Evolutionary conservation across 1,284 basidiomycete genomes (phyloP), one percentile per base, ranked within the genome.

Genomic region (Cutaneotrichosporon daszewskae): DNA sequence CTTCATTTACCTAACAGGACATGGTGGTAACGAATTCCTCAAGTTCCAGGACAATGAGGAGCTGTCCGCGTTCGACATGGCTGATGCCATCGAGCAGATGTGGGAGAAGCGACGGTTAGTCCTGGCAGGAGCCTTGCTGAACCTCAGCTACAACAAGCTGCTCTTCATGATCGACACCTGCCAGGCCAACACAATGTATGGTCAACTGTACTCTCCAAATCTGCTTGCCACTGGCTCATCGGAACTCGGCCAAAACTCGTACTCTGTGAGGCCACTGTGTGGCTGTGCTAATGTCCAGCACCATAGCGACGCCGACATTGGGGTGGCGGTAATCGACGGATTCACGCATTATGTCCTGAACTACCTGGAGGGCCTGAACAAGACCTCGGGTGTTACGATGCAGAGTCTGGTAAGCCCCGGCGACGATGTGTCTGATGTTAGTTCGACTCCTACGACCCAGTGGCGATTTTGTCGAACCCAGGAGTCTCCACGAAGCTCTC

Each of bases 31-130:
- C 59, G 94, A 96, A 69, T 99, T 98, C 66, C 79, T 98, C 57
- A 98, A 98, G 71, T 98, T 99, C 67, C 94, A 98, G 66, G 94
- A 99, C 68, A 89, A 89, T 64, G 94, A 98, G 68, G 95, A 99
- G 66, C 89, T 98, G 55, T 89, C 85, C 41, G 90, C 94, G 0
- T 89, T 88, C 47, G 94, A 98, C 65, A 79, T 95, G 27, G 92
- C 94, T 0, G 94, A 98, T 66, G 92, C 94, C 0, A 85, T 98
- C 49, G 90, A 91, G 67, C 91, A 96, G 69, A 98, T 98, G 94
- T 91, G 85, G 78, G 85, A 92, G 66, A 96, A 97, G 76, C 84
- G 86, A 62, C 75, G 90, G 88, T 86, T 49, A 34, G 78, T 60
- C 5, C 7, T 13, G 4, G 26, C 14, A 25, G 22, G n/a, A 9